Evolutionary conservation across 2,329 filamentous ascomycete species (phyloP), one percentile per base, ranked within the genome.

Genomic region (Diaporthe sp.): DNA sequence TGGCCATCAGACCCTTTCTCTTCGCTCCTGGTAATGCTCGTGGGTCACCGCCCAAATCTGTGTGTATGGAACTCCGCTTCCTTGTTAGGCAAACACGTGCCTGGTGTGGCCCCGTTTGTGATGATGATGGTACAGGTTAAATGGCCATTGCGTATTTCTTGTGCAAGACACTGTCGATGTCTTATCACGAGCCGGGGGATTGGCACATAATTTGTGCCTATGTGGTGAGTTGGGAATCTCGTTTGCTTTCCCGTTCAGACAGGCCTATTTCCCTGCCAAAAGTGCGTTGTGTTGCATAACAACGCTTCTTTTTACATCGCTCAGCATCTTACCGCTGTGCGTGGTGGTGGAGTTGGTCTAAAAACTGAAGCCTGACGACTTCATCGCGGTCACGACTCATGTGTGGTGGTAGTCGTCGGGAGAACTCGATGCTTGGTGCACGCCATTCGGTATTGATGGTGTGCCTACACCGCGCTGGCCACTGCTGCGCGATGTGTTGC

Each of bases 401-500:
- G 71, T 77, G 62, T 79, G 78, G 68, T 75, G 76, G 49, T 80
- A 78, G 19, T 79, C 77, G 71, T 75, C 77, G 4, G 74, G 61
- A 31, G 75, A 71, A 19, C 62, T 67, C 25, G 62, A 71, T 22
- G 65, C 37, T 3, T 60, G 44, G 28, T 60, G 72, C 37, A 81
- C 77, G 17, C 80, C 80, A 72, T 82, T 81, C 34, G 81, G 78
- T 72, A 83, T 73, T 2, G 79, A 71, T 22, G 80, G 77, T 4
- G 79, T 76, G 28, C 46, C 62, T 6, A 28, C 62, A 2, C 62
- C 72, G 15, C 28, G 79, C 46, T 42, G 76, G 58, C 60, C 71
- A 34, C 28, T 75, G 60, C 34, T 55, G 15, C 65, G 65, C n/a
- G 65, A 70, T 22, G n/a, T 34, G 46, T 42, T 70, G 34, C 34